Evolutionary conservation across 306 rosid species (phyloP), one percentile per base, ranked within the genome.

Genomic region (Vigna reflexopilosa): DNA sequence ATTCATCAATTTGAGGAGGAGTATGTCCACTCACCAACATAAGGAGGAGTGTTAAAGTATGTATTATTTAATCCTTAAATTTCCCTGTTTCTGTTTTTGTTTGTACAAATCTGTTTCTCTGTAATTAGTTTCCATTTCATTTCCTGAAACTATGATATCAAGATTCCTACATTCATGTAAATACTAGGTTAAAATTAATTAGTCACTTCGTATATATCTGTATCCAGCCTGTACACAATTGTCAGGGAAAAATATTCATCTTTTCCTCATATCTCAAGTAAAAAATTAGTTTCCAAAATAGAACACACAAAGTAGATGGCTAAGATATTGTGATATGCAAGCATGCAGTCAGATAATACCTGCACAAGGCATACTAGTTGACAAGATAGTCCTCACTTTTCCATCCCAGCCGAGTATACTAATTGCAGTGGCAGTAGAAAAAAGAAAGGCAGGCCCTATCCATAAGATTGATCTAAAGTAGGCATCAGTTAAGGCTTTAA

Each of bases 401-500:
- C 98, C 98, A 77, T 96, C 99, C 99, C 98, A 96, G 79, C 99
- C 99, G 76, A 96, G 99, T 65, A 91, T 81, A 79, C 90, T 91
- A 79, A 96, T 81, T 52, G 94, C 88, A 14, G 98, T 87, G 85
- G 99, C 85, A 72, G 98, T 96, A 81, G 98, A 93, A 88, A 93
- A 96, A 58, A 96, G 91, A 85, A 96, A 96, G 44, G 98, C 96
- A 34, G 99, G 99, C 61, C 99, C 99, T 80, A 93, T 88, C 99
- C 99, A 96, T 80, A 96, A 78, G 61, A 96, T 93, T 3, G 99
- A 96, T 91, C 97, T 90, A 82, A 88, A 96, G 97, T 96, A 84
- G 79, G 65, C 84, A 79, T 78, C 67, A 73, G 89, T 93, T 87
- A 95, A 93, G 97, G 73, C 4, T 2, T 12, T 42, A 80, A 30